Evolutionary conservation across 371 early-diverging fungal genomes (phyloP).

Genomic region (Zopfochytrium polystomum): DNA sequence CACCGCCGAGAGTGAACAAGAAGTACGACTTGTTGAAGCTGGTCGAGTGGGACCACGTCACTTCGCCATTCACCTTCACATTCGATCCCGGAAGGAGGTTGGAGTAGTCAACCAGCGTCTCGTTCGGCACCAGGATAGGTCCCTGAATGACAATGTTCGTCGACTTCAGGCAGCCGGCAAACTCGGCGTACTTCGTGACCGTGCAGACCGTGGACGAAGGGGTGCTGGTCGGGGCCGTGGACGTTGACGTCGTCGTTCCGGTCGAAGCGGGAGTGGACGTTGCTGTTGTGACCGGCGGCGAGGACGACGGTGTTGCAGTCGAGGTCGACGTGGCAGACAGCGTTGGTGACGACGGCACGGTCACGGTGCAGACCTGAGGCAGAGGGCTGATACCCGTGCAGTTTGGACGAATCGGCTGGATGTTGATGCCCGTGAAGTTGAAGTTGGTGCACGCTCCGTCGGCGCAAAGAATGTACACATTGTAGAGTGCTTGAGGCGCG

Average conservation of each 20-base stretch:
- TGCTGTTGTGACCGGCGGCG: background rate
- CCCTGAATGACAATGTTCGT: slow-evolving; percentile 9
- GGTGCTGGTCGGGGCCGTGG: background rate
- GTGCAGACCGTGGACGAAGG: background rate
- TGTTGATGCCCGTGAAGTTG: background rate
- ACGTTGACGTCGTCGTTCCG: background rate
- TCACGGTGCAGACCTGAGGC: background rate
- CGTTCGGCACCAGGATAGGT: background rate
- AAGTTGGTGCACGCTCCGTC: slow-evolving; percentile 1
- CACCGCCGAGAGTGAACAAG: background rate
- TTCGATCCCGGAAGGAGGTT: background rate
- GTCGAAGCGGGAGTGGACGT: background rate
- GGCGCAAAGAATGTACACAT: background rate
- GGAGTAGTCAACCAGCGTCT: background rate
- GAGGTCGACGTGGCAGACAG: background rate
- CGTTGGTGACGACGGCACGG: background rate
- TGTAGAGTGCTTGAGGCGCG: background rate
- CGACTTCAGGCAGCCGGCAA: background rate
- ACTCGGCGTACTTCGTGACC: background rate
- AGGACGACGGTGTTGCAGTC: background rate
- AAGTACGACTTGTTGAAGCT: background rate
- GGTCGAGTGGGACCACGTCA: slow-evolving; percentile 1
- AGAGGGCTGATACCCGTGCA: background rate
- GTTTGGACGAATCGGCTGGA: background rate
- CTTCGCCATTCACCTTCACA: slow-evolving; percentile 5